Base-by-base conservation (phyloP, 2,329 filamentous ascomycete species). In the Scedosporium boydii region DNA sequence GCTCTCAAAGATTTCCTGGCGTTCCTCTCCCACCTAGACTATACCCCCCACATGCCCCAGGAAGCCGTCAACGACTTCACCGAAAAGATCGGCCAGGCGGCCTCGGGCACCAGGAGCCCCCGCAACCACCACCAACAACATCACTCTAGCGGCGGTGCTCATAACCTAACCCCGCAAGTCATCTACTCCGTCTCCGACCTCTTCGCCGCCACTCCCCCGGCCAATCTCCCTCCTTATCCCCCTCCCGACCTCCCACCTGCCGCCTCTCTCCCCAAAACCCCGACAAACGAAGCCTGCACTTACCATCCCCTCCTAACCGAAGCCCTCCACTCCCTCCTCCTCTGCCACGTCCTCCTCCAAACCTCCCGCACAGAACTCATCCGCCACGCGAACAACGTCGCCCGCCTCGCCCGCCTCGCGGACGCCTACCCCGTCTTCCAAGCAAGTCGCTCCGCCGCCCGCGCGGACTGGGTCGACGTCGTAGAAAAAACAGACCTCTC, bases 351-450 rank as follows among this genome's bases (percentile, higher is more conserved):
- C n/a, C 83, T 96, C 9, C 76, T 90, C 6, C 90, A 93, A 73
- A 96, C 91, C 0, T 89, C 90, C 0, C 73, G 84, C 10, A 91
- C 89, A 68, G 90, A 95, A 71, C 82, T 93, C 41, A 83, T 87
- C 59, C 88, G 90, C 42, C 90, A 95, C 70, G 89, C 90, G 0
- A 82, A 91, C 76, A 95, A 93, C 82, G 90, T 88, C 4, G 89
- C 90, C 16, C 86, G 90, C 4, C 80, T 95, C 1, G 82, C 85
- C 4, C 83, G 90, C 21, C 80, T 95, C 26, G 86, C 85, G 58
- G 89, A 95, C 68, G 90, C 90, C 3, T 93, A 91, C 68, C 91
- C 91, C 0, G 83, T 93, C 58, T 93, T 96, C 70, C 86, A 92
- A 66, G 81, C 86, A 0, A 86, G 87, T 26, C 81, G 88, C 59